Percentiles rank a stretch among this genome's conserved stretches.
phyloP scores from a whole-genome alignment of 176 grass and related monocot genomes.

The Oryza longistaminata region DNA sequence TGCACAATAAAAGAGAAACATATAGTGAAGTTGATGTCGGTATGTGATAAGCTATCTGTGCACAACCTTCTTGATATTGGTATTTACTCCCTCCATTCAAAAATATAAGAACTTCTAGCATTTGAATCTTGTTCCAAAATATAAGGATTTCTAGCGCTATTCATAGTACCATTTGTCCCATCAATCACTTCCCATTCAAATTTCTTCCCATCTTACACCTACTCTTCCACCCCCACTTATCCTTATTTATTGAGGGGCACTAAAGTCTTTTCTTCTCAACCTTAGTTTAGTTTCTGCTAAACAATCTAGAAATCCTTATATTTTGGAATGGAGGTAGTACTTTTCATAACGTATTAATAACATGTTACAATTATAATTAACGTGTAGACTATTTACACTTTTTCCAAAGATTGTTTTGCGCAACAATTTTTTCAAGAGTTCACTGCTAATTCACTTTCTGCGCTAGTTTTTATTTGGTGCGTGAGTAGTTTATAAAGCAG shows the following conservation, averaged over 20 bases:
- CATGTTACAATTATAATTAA: not conserved
- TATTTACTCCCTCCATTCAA: not conserved
- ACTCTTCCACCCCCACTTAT: no score
- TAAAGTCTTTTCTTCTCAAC: no score
- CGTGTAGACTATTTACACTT: conserved; percentile 3
- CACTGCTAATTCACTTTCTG: conserved; percentile 7
- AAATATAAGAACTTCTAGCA: no score
- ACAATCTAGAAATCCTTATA: no score
- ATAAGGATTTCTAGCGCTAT: no score
- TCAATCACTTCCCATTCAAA: no score
- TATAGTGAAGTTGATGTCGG: conserved; percentile 32
- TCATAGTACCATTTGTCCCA: no score
- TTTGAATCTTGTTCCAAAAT: no score
- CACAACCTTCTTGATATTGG: conserved; percentile 3
- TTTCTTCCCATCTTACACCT: no score
- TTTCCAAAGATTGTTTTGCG: not conserved
- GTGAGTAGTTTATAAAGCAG: not conserved
- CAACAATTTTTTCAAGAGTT: conserved; percentile 2
- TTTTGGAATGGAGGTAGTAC: no score
- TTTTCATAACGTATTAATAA: not conserved
- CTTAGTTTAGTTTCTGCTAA: no score
- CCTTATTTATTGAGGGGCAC: no score
- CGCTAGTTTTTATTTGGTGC: conserved; percentile 1
- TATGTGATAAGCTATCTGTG: conserved; percentile 45
- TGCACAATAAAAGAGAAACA: conserved; percentile 92